Percentiles rank a stretch among this genome's conserved stretches.
These are phyloP conservation scores for Pestalotiopsis sp. DNA, from an alignment of 2,329 filamentous ascomycete species.

Conservation along the genomic window DNA sequence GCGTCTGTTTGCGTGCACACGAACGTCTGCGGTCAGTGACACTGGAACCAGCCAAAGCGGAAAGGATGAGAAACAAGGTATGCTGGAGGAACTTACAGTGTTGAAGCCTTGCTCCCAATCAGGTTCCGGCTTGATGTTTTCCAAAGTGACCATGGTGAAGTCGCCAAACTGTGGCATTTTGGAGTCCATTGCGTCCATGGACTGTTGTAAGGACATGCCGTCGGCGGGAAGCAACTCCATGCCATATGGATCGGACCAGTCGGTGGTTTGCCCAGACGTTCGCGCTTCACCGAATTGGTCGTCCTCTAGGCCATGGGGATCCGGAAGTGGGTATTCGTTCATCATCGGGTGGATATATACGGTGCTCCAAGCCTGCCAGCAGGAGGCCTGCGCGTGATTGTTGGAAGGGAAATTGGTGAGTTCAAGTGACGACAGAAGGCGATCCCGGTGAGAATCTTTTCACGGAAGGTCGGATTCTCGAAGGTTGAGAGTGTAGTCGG, in stretches of 20 bases:
- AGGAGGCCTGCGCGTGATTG: too few species aligned
- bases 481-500: too few species aligned
- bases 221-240: not conserved
- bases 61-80: not conserved
- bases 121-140: not conserved
- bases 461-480: too few species aligned
- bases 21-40: not conserved
- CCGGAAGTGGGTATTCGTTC: too few species aligned
- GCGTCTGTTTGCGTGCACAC: not conserved
- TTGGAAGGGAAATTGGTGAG: too few species aligned
- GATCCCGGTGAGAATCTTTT: too few species aligned
- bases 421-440: too few species aligned
- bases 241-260: not conserved
- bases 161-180: not conserved
- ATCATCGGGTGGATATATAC: too few species aligned
- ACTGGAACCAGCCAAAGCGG: not conserved
- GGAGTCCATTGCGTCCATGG: not conserved
- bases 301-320: not conserved
- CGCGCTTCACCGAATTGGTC: not conserved
- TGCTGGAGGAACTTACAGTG: not conserved
- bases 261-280: not conserved
- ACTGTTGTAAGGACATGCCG: not conserved
- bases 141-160: not conserved
- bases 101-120: not conserved
- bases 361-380: too few species aligned